These are phyloP conservation scores for Psidium guajava DNA, from an alignment of 345 rosid species.

Conservation along the genomic window DNA sequence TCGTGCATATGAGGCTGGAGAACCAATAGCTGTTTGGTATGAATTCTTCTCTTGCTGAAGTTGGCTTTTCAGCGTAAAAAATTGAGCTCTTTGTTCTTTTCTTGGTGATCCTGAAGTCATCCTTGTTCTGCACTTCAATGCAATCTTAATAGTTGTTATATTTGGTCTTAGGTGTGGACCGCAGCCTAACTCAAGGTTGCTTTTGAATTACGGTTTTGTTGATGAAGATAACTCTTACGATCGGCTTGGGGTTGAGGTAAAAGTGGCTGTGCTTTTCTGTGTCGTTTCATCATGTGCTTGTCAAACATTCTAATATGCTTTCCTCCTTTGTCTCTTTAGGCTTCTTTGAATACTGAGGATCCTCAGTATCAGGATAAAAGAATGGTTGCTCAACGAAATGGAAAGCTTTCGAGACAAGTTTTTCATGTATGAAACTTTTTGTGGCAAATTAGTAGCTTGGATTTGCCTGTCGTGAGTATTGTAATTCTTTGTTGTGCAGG, in stretches of 20 bases:
- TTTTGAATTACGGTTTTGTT: constrained; percentile 87
- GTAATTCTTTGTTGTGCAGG: constrained; percentile 24
- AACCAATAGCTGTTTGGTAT: constrained; percentile 85
- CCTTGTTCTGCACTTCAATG: not conserved
- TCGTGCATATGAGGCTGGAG: constrained; percentile 80
- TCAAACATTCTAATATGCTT: constrained; percentile 3
- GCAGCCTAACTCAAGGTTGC: constrained; percentile 86
- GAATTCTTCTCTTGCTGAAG: not conserved
- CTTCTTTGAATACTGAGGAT: constrained; percentile 84
- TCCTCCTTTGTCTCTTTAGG: constrained; percentile 34
- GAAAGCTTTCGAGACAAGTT: constrained; percentile 62
- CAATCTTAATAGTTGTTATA: not conserved
- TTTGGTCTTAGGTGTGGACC: constrained; percentile 82
- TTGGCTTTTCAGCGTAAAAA: constrained; percentile 1
- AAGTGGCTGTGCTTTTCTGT: not conserved
- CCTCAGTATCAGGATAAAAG: constrained; percentile 97
- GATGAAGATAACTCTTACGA: constrained; percentile 89
- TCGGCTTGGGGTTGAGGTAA: constrained; percentile 67
- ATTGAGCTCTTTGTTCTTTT: constrained; percentile 1
- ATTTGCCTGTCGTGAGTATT: constrained; percentile 5
- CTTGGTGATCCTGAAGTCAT: not conserved
- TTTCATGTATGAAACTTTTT: constrained; percentile 41
- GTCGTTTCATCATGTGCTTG: not conserved
- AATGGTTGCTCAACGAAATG: constrained; percentile 94
- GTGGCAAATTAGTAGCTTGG: constrained; percentile 1